These are phyloP conservation scores for Dipodascopsis uninucleata DNA, from an alignment of 805 yeast species.

Conservation along the genomic window DNA sequence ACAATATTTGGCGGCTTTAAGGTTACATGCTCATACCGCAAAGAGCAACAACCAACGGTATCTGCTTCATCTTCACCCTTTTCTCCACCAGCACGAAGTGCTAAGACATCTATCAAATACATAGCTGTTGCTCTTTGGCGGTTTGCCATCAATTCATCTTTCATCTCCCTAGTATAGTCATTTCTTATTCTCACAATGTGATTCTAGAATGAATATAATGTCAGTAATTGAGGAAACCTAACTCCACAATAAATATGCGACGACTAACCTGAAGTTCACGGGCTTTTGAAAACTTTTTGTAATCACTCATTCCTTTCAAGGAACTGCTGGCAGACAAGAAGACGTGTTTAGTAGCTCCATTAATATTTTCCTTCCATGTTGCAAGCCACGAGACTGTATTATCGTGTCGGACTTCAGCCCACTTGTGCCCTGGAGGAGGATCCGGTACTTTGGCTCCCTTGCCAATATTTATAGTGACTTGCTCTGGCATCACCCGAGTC, in stretches of 20 bases:
- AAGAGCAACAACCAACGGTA: slow-evolving; percentile 95
- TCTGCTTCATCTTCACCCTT: slow-evolving; percentile 97
- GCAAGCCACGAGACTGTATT: slow-evolving; percentile 93
- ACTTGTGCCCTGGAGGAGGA: slow-evolving; percentile 80
- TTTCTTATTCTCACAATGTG: slow-evolving; percentile 68
- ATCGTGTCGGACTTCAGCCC: slow-evolving; percentile 90
- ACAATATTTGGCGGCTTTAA: slow-evolving; percentile 82
- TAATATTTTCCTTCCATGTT: slow-evolving; percentile 93
- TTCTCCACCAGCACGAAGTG: slow-evolving; percentile 97
- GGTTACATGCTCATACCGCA: slow-evolving; percentile 84
- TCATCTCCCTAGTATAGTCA: slow-evolving; percentile 68
- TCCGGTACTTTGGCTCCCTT: slow-evolving; percentile 67
- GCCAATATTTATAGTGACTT: slow-evolving; percentile 78
- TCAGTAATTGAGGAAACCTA: too few species aligned
- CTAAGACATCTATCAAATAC: slow-evolving; percentile 85
- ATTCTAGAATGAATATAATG: too few species aligned
- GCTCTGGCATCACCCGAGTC: slow-evolving; percentile 83
- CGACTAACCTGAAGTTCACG: too few species aligned
- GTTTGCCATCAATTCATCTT: slow-evolving; percentile 72
- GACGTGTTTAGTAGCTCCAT: slow-evolving; percentile 80
- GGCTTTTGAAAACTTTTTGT: slow-evolving; percentile 89
- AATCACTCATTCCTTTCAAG: slow-evolving; percentile 85
- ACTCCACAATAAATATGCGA: too few species aligned
- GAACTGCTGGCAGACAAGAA: slow-evolving; percentile 88
- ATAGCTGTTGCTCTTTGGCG: slow-evolving; percentile 94